Evolutionary conservation across 75 land plant species (phyloP), one percentile per base, ranked within the genome.

Genomic region (Picea sitchensis): DNA sequence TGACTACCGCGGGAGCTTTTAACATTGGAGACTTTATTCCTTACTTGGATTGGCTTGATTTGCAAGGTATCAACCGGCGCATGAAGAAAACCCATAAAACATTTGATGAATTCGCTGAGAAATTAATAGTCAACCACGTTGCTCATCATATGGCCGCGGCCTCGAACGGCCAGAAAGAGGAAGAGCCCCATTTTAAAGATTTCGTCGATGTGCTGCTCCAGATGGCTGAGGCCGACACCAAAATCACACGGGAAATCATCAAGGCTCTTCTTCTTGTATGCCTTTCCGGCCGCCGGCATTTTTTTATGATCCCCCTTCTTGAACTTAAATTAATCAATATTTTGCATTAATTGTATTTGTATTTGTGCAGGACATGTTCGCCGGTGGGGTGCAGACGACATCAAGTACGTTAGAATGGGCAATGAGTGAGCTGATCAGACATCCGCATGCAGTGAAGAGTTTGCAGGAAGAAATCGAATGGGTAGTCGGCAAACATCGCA

Each of bases 341-440:
- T 17, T 17, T 61, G n/a, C 64, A n/a, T 61, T 61, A 62, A 62
- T 62, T 23, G 30, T 8, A n/a, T 62, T 26, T 26, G 8, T 21
- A 21, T 7, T 61, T 61, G n/a, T 73, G 31, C 84, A 84, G 86
- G 83, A 84, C 17, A 69, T 84, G 30, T 44, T 84, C 17, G 31
- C 54, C 1, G 86, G 69, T 0, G 86, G 84, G 2, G 67, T 82
- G 7, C 79, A 84, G n/a, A 81, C 84, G 3, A 31, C 84, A 32
- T 81, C 78, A 1, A 41, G 59, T 60, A 76, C 77, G 9, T 76
- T 23, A 14, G 86, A 84, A 21, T 84, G 86, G 86, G 76, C 80
- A 8, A 84, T 84, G 86, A 60, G 79, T 54, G 86, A 84, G 65
- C 41, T 84, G 75, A 44, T 84, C 47, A 75, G 79, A 34, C 77